These are phyloP conservation scores for Zea luxurians DNA, from an alignment of 176 grass and related monocot species.

Conservation along the genomic window DNA sequence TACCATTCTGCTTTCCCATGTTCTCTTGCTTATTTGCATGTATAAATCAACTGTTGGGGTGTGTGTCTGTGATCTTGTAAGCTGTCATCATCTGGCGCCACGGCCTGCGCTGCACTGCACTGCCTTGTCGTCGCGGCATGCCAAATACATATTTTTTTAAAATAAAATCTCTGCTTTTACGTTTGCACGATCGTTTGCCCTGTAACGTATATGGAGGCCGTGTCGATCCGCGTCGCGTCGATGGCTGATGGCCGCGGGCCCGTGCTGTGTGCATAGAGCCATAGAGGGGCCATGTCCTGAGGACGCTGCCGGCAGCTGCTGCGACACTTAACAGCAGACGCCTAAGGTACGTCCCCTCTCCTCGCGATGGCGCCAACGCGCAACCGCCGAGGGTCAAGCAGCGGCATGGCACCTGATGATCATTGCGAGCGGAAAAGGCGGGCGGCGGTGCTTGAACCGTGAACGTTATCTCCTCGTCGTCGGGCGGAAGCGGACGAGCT, in stretches of 20 bases:
- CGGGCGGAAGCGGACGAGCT: constrained; percentile 2
- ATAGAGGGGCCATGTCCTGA: neutral
- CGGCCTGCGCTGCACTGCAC: neutral
- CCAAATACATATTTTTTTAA: neutral
- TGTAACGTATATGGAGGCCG: neutral
- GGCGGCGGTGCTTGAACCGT: constrained; percentile 6
- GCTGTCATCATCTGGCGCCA: neutral
- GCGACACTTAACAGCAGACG: neutral
- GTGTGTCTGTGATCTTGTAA: constrained; percentile 38
- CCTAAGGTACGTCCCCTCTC: neutral
- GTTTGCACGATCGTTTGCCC: neutral
- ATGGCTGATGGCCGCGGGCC: neutral
- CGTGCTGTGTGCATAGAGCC: neutral
- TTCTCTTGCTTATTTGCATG: constrained; percentile 1
- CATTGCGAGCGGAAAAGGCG: neutral
- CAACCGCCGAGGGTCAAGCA: neutral
- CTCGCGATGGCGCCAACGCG: neutral
- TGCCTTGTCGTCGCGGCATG: constrained; percentile 3
- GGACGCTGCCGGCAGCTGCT: constrained; percentile 11
- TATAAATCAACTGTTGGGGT: constrained; percentile 33
- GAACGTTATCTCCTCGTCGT: neutral
- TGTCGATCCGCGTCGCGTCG: neutral
- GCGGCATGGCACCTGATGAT: constrained; percentile 11
- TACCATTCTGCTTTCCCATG: constrained; percentile 9
- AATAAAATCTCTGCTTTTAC: constrained; percentile 34